A percentile compares a stretch with the other conserved stretches of the same genome.
These are phyloP conservation scores for Chlamydomonas schloesseri DNA, from an alignment of 139 green algal genomes.

Conservation along the genomic window DNA sequence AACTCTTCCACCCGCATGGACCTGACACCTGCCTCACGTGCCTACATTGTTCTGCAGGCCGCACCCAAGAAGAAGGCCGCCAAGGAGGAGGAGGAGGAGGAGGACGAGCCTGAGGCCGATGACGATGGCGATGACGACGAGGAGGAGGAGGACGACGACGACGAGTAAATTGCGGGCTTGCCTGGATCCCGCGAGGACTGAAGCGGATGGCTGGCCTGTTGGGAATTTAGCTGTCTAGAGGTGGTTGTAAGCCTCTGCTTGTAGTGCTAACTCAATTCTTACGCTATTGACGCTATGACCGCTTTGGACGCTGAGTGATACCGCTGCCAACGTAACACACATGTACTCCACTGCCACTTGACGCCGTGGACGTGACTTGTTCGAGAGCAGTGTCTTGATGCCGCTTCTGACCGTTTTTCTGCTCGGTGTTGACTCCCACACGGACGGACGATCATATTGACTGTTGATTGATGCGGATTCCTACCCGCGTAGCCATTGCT, in stretches of 20 bases:
- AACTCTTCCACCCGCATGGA: no score
- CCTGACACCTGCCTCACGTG: no score
- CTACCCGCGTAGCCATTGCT: no score
- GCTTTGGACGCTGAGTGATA: neutral
- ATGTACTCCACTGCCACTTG: neutral
- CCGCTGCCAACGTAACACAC: no score
- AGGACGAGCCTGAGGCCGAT: neutral
- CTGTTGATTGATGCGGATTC: no score
- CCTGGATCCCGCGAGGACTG: no score
- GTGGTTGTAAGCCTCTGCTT: neutral
- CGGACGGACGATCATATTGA: no score
- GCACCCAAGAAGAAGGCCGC: neutral
- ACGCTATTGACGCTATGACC: neutral
- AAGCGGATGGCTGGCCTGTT: no score
- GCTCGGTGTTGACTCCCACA: no score
- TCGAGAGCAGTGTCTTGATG: no score
- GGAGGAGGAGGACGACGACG: conserved; percentile 3
- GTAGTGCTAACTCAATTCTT: neutral
- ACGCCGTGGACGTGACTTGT: neutral
- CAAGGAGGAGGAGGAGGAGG: neutral
- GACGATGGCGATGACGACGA: neutral
- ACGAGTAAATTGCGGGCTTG: neutral
- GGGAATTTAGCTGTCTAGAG: neutral
- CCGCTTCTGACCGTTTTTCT: no score
- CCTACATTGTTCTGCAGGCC: neutral